Conservation (phyloP, 2,329 filamentous ascomycete species). For the Dendryphion nanum region DNA sequence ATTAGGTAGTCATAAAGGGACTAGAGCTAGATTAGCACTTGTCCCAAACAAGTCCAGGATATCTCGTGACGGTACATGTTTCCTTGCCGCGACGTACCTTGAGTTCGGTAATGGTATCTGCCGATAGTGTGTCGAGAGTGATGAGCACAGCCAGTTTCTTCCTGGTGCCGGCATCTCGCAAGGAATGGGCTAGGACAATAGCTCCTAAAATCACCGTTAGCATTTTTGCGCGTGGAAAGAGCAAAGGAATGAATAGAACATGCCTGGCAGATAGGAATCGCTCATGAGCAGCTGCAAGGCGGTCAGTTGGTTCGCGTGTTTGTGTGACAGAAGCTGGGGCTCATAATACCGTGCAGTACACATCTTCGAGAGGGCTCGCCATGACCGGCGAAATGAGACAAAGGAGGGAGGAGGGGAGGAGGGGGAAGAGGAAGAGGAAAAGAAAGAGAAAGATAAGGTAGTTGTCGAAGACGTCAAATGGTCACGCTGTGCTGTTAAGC, state of each 20-base stretch:
- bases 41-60: too few species aligned
- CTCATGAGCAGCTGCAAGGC: conserved; percentile 76
- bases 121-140: conserved; percentile 74
- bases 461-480: too few species aligned
- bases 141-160: conserved; percentile 85
- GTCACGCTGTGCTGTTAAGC: too few species aligned
- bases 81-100: conserved; percentile 66
- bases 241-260: conserved; percentile 5
- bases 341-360: conserved; percentile 65
- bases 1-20: conserved; percentile 85
- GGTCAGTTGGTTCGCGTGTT: conserved; percentile 21
- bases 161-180: conserved; percentile 83
- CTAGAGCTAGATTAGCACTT: too few species aligned
- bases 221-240: conserved; percentile 2
- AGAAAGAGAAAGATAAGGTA: neutral
- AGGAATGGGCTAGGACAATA: conserved; percentile 87
- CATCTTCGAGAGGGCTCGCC: conserved; percentile 51
- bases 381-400: conserved; percentile 17
- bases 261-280: conserved; percentile 91
- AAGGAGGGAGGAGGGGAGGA: neutral
- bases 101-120: conserved; percentile 74
- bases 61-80: neutral
- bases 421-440: neutral
- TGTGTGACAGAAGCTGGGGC: conserved; percentile 10
- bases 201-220: conserved; percentile 60